Base-by-base conservation (phyloP, 31 red algal species). In the Asparagopsis taxiformis region DNA sequence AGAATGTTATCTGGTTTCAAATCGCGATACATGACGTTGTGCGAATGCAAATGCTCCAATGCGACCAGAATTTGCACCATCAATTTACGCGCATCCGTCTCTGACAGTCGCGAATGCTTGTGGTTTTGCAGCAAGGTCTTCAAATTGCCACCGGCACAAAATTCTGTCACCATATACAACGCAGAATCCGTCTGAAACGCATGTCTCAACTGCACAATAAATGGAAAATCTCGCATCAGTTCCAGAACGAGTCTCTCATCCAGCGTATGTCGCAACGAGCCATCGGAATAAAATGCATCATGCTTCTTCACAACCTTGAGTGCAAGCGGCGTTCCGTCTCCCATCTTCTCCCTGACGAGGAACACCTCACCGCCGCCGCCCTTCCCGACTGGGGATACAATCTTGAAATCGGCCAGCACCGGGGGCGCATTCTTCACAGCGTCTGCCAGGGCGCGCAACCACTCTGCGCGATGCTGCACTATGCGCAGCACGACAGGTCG, bases 1-100 rank as follows among this genome's bases (percentile, higher is more conserved):
- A 98, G 59, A 0, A 98, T 71, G 55, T 98, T 98, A 32, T 98
- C 95, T 0, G 90, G 84, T 74, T 98, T 98, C 21, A 98, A 21
- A 48, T 98, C 95, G 2, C 95, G 69, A 57, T 93, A 90, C 13
- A 98, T 72, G 5, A 94, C 69, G 15, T 86, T 85, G 48, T 79
- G 68, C 50, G 73, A 79, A 51, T 98, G 89, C 29, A 98, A 21
- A 46, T 80, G 63, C 38, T 90, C 90, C 22, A 98, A 33, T 49
- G 95, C 95, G 5, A 98, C 57, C 31, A 98, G 53, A 37, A 98
- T 80, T 48, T 98, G 86, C 5, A 85, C 72, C 38, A 90, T 65
- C 15, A 88, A 61, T 25, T 26, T 50, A 8, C 66, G 59, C n/a
- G 79, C 95, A 0, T 59, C 37, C 1, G 35, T 6, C 44, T 94